A percentile compares a stretch with the other conserved stretches of the same genome.
Evolutionary conservation across 2,329 filamentous ascomycete genomes (phyloP).

Genomic region (Podosphaera aphanis): DNA sequence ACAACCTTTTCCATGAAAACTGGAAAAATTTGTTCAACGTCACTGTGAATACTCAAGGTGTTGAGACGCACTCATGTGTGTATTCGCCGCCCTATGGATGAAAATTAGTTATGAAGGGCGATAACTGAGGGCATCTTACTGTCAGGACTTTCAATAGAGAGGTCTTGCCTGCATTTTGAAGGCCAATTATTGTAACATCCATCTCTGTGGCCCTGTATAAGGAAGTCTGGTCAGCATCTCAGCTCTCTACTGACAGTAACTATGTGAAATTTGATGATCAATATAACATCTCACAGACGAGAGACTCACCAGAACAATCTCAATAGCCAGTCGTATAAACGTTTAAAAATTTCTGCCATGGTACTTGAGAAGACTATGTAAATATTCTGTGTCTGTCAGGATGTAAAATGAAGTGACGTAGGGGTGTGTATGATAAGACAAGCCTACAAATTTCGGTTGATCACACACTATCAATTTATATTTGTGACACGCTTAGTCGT

Average conservation of each 20-base stretch:
- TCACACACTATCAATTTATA: neutral
- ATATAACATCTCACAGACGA: neutral
- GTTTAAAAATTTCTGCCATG: slow-evolving; percentile 84
- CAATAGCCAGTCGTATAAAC: slow-evolving; percentile 94
- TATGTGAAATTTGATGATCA: neutral
- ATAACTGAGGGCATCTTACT: slow-evolving; percentile 34
- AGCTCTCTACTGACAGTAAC: neutral
- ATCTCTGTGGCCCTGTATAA: slow-evolving; percentile 77
- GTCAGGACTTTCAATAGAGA: slow-evolving; percentile 81
- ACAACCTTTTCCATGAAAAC: neutral
- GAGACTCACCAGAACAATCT: slow-evolving; percentile 81
- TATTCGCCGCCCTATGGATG: slow-evolving; percentile 72
- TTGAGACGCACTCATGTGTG: slow-evolving; percentile 70
- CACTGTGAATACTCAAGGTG: neutral
- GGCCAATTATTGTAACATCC: slow-evolving; percentile 97
- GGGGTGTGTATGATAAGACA: too few relatives aligned
- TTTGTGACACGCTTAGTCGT: neutral
- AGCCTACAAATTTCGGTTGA: neutral
- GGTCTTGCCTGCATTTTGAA: slow-evolving; percentile 96
- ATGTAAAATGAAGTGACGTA: too few relatives aligned
- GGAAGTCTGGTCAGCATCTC: neutral
- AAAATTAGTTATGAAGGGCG: neutral
- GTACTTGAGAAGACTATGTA: slow-evolving; percentile 11
- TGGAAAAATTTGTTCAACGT: neutral
- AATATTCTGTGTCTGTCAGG: too few relatives aligned